Percentiles rank a stretch among this genome's conserved stretches.
These are phyloP conservation scores for Euryodendron excelsum DNA, from an alignment of 148 eudicot species.

Conservation along the genomic window DNA sequence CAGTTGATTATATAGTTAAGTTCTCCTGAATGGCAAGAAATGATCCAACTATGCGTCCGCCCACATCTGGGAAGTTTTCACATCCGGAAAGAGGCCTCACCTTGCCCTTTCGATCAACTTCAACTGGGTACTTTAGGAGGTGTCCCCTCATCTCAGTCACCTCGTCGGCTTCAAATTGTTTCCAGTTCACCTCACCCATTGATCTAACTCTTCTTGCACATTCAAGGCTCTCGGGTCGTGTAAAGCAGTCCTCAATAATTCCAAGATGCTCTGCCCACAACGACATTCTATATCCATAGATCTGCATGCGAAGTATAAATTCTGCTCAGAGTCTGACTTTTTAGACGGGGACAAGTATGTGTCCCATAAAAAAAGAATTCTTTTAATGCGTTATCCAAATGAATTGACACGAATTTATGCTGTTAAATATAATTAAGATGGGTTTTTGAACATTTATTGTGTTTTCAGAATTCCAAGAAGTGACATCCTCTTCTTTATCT, in stretches of 20 bases:
- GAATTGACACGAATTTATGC: not conserved
- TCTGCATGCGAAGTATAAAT: too few species aligned
- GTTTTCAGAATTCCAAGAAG: not conserved
- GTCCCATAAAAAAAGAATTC: not conserved
- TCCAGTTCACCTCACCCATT: slow-evolving; percentile 78
- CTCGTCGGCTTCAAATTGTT: slow-evolving; percentile 58
- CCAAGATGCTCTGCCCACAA: slow-evolving; percentile 95
- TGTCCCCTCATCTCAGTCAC: slow-evolving; percentile 75
- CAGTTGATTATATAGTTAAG: slow-evolving; percentile 48
- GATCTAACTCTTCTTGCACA: slow-evolving; percentile 65
- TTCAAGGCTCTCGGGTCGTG: slow-evolving; percentile 69
- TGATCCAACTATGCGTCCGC: slow-evolving; percentile 80
- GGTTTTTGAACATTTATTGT: not conserved
- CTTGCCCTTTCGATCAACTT: slow-evolving; percentile 71
- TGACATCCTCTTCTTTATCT: not conserved
- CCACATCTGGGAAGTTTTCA: slow-evolving; percentile 81
- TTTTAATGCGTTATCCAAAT: not conserved
- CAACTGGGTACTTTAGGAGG: slow-evolving; percentile 88
- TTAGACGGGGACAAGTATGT: too few species aligned
- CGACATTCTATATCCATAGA: slow-evolving; percentile 83
- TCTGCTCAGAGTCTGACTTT: too few species aligned
- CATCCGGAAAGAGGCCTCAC: slow-evolving; percentile 68
- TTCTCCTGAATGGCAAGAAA: slow-evolving; percentile 84
- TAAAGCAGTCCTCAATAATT: slow-evolving; percentile 54
- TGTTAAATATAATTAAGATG: not conserved